phyloP scores from a whole-genome alignment of 306 rosid genomes.

The Vachellia collinsii region DNA sequence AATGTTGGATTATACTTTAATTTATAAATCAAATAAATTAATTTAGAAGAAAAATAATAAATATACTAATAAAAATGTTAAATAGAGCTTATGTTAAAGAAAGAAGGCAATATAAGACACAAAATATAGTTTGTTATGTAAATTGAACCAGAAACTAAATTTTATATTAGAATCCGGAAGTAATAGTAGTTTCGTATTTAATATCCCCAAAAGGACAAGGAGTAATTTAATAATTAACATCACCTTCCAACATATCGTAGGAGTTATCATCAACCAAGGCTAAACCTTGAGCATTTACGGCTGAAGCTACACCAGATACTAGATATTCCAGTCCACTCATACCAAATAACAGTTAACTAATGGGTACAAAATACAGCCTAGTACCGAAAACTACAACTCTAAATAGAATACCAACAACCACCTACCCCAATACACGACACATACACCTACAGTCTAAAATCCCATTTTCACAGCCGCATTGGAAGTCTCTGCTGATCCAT shows the following conservation, averaged over 20 bases:
- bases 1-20: too few species aligned
- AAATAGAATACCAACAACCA: slow-evolving; percentile 24
- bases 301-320: slow-evolving; percentile 37
- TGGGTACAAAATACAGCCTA: slow-evolving; percentile 42
- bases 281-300: slow-evolving; percentile 14
- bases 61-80: too few species aligned
- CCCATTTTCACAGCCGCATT: slow-evolving; percentile 64
- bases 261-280: not conserved
- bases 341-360: slow-evolving; percentile 30
- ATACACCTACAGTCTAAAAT: slow-evolving; percentile 49
- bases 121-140: too few species aligned
- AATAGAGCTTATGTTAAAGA: too few species aligned
- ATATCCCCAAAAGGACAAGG: not conserved
- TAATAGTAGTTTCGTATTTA: too few species aligned
- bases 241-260: not conserved
- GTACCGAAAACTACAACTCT: slow-evolving; percentile 30
- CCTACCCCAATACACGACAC: slow-evolving; percentile 44
- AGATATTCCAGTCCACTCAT: slow-evolving; percentile 41
- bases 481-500: slow-evolving; percentile 52
- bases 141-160: too few species aligned
- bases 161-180: too few species aligned
- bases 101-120: too few species aligned
- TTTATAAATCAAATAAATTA: too few species aligned
- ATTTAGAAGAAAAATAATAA: too few species aligned
- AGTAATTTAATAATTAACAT: not conserved